Conservation (phyloP, 768 basidiomycete species). For the Termitomyces sp. region DNA sequence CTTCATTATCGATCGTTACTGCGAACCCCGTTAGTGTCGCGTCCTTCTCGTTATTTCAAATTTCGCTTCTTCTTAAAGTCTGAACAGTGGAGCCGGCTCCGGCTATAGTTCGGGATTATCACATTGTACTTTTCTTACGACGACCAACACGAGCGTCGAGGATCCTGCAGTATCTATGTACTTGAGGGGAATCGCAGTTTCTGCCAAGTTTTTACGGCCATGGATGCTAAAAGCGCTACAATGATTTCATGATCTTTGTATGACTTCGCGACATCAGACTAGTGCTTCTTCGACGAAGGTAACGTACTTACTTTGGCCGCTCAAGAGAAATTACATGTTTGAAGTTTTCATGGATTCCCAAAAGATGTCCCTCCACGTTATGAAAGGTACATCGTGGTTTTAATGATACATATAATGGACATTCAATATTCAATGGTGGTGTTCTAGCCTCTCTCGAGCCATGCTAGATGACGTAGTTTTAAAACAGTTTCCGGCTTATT, state of each 20-base stretch:
- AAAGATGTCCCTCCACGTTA: constrained; percentile 32
- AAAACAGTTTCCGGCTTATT: constrained; percentile 66
- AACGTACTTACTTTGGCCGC: no score
- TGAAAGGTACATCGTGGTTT: constrained; percentile 37
- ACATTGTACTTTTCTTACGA: constrained; percentile 58
- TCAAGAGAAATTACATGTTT: constrained; percentile 48
- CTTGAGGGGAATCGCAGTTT: no score
- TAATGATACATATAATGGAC: background rate
- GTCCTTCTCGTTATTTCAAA: background rate
- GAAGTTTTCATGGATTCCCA: constrained; percentile 44
- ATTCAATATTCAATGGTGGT: background rate
- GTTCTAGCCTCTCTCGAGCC: constrained; percentile 56
- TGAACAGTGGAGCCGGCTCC: constrained; percentile 36
- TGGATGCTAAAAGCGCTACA: background rate
- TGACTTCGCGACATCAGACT: constrained; percentile 62
- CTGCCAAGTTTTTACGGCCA: background rate
- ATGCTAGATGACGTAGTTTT: constrained; percentile 50
- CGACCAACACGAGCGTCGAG: no score
- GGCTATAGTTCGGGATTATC: constrained; percentile 72
- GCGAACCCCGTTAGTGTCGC: no score
- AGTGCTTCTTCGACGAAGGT: no score
- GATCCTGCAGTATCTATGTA: no score
- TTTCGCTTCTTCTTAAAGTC: constrained; percentile 39
- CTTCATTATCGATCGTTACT: no score
- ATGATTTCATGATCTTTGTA: constrained; percentile 60